These are phyloP conservation scores for Dictyostelium purpureum DNA, from an alignment of 78 protist species.

Conservation along the genomic window DNA sequence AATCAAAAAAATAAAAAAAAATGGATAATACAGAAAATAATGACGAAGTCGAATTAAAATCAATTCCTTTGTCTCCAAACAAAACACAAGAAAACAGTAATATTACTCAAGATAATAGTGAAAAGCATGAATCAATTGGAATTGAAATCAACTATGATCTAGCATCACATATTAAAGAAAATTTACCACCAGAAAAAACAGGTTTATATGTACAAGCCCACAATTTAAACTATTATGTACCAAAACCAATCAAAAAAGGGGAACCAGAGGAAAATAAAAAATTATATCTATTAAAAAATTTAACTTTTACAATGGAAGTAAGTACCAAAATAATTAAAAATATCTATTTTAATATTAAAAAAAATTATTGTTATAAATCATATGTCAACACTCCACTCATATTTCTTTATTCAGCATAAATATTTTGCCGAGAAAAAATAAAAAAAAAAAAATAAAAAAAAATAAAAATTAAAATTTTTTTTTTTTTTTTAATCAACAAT, in stretches of 20 bases:
- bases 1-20: background rate
- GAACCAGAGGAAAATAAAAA: slow-evolving; percentile 1
- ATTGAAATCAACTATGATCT: slow-evolving; percentile 46
- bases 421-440: too few species aligned
- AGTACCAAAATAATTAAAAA: too few species aligned
- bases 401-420: too few species aligned
- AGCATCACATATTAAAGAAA: slow-evolving; percentile 14
- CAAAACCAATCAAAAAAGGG: background rate
- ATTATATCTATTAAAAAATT: slow-evolving; percentile 31
- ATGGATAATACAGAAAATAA: background rate
- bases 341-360: too few species aligned
- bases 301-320: slow-evolving; percentile 38
- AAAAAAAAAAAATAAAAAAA: too few species aligned
- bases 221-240: slow-evolving; percentile 17
- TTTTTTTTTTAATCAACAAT: background rate
- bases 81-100: background rate
- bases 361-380: too few species aligned
- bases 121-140: background rate
- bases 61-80: too few species aligned
- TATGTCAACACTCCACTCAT: too few species aligned
- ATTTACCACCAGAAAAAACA: slow-evolving; percentile 5
- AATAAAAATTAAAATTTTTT: too few species aligned
- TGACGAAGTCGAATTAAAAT: background rate
- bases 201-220: slow-evolving; percentile 52
- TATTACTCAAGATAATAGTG: background rate